Conservation (phyloP, 768 basidiomycete genomes). For the Paxillus rubicundulus region DNA sequence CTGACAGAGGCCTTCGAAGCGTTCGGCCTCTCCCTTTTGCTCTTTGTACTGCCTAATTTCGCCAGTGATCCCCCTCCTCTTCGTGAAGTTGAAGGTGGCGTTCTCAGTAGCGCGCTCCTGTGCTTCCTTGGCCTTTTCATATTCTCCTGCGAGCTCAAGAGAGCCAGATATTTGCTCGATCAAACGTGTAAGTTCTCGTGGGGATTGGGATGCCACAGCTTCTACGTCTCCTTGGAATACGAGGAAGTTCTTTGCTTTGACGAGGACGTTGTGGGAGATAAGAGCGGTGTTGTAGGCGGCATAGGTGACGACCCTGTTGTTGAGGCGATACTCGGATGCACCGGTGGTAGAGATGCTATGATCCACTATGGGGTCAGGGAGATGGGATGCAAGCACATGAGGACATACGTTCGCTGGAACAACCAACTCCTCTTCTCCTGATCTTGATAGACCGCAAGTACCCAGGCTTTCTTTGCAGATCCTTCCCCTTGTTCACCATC, state of each 20-base stretch:
- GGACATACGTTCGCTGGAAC: slow-evolving; percentile 87
- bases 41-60: slow-evolving; percentile 98
- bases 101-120: slow-evolving; percentile 92
- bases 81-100: slow-evolving; percentile 92
- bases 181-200: slow-evolving; percentile 83
- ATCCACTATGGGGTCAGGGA: slow-evolving; percentile 2
- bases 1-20: slow-evolving; percentile 74
- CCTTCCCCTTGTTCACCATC: slow-evolving; percentile 65
- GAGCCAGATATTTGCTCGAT: slow-evolving; percentile 97
- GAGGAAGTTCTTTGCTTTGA: slow-evolving; percentile 98
- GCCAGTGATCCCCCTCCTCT: slow-evolving; percentile 87
- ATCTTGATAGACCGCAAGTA: slow-evolving; percentile 87
- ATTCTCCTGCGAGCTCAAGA: slow-evolving; percentile 82
- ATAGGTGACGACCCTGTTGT: slow-evolving; percentile 78
- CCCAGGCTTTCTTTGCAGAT: slow-evolving; percentile 92
- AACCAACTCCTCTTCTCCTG: slow-evolving; percentile 75
- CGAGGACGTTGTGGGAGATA: slow-evolving; percentile 87
- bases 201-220: slow-evolving; percentile 92
- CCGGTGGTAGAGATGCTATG: slow-evolving; percentile 83
- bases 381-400: background rate
- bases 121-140: slow-evolving; percentile 83
- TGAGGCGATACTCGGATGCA: slow-evolving; percentile 87
- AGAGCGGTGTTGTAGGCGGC: slow-evolving; percentile 87
- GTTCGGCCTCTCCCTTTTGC: slow-evolving; percentile 89
- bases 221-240: slow-evolving; percentile 99